Evolutionary conservation across 768 basidiomycete species (phyloP).

Genomic region (Xerocomellus chrysenteron): DNA sequence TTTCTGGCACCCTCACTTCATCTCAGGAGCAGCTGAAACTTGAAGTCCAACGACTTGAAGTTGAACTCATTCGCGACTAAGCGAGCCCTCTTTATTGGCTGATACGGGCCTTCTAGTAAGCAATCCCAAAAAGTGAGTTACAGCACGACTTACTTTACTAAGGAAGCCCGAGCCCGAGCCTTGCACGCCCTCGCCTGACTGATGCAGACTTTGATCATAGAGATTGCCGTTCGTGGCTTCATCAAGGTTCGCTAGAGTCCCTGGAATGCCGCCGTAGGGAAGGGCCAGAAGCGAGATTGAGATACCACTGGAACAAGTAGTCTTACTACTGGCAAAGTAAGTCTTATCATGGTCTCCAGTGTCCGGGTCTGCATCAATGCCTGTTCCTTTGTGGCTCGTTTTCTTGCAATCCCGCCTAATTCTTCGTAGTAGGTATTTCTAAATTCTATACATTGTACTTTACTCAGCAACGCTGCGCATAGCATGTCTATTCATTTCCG

Average conservation of each 20-base stretch:
- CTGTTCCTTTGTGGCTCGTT: background rate
- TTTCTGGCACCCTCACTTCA: background rate
- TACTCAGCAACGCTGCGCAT: background rate
- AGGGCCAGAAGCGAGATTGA: background rate
- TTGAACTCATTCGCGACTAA: too few relatives aligned
- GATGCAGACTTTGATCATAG: background rate
- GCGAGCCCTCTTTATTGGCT: too few relatives aligned
- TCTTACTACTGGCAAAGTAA: background rate
- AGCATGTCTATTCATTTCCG: background rate
- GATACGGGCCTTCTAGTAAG: too few relatives aligned
- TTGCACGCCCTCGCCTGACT: too few relatives aligned
- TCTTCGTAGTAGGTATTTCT: background rate
- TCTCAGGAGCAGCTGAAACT: too few relatives aligned
- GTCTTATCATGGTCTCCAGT: background rate
- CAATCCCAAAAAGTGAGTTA: too few relatives aligned
- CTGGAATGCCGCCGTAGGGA: background rate
- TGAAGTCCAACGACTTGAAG: too few relatives aligned
- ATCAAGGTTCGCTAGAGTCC: background rate
- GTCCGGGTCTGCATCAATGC: background rate
- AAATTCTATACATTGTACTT: background rate
- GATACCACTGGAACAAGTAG: background rate
- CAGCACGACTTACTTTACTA: too few relatives aligned
- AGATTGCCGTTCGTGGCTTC: background rate
- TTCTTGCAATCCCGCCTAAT: background rate
- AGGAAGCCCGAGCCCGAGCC: too few relatives aligned